Evolutionary conservation across 768 basidiomycete genomes (phyloP).

Genomic region (Termitomyces sp.): DNA sequence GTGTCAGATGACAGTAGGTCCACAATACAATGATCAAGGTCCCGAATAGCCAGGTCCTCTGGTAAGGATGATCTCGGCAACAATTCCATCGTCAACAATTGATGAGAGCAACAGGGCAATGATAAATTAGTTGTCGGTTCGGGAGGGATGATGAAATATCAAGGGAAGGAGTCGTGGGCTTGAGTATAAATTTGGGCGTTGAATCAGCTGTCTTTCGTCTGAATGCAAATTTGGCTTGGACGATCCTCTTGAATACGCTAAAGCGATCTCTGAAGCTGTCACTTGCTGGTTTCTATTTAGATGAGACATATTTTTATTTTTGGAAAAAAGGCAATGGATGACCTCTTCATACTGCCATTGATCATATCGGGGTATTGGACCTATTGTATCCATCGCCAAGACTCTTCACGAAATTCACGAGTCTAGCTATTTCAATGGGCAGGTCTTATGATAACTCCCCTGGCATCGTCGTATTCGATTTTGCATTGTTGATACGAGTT

Average conservation of each 20-base stretch:
- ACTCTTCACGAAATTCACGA: slow-evolving; percentile 59
- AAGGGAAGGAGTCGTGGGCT: not conserved
- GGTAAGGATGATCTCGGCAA: slow-evolving; percentile 28
- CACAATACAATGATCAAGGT: slow-evolving; percentile 65
- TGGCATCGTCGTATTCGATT: slow-evolving; percentile 19
- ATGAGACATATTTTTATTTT: not conserved
- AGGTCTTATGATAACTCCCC: slow-evolving; percentile 36
- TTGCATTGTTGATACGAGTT: slow-evolving; percentile 37
- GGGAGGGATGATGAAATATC: not conserved
- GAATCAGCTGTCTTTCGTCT: slow-evolving; percentile 34
- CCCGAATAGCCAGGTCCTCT: slow-evolving; percentile 58
- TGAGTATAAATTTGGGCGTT: slow-evolving; percentile 2
- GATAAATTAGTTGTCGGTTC: slow-evolving; percentile 26
- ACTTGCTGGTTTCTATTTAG: slow-evolving; percentile 48
- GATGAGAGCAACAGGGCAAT: slow-evolving; percentile 38
- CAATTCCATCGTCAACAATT: slow-evolving; percentile 34
- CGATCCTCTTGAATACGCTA: slow-evolving; percentile 45
- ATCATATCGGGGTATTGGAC: slow-evolving; percentile 65
- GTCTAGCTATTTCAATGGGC: slow-evolving; percentile 44
- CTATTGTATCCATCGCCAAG: slow-evolving; percentile 64
- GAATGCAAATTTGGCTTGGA: slow-evolving; percentile 56
- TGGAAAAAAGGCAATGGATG: slow-evolving; percentile 18
- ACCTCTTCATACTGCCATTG: slow-evolving; percentile 69
- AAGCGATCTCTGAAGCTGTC: slow-evolving; percentile 47
- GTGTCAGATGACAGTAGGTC: slow-evolving; percentile 43